Base-by-base conservation (phyloP, 2,329 filamentous ascomycete species). In the Calycina marina region DNA sequence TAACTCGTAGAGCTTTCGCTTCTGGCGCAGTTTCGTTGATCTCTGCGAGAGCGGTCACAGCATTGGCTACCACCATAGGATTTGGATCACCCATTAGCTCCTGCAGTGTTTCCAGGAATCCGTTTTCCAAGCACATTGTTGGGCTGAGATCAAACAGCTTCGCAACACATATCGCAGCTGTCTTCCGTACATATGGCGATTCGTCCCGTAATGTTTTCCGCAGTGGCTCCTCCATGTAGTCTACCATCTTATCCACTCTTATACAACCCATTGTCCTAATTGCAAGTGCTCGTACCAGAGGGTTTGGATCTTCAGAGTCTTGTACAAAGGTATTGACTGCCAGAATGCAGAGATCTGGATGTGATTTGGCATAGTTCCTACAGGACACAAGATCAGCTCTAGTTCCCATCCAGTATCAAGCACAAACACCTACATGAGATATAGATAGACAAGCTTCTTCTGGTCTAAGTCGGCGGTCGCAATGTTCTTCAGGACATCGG, bases 241-340 rank as follows among this genome's bases (percentile, higher is more conserved):
- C 90, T 43, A 96, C 84, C 84, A 98, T 98, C 60, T 98, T 98
- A 47, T 96, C 90, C 35, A 98, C 90, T 35, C 90, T 69, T 49
- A 98, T 96, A 53, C 90, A 96, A 25, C 90, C 90, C 90, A 98
- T 98, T 18, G 90, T 98, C 48, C 90, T 73, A 56, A 98, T 93
- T 34, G 90, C 90, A 31, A 98, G 69, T 31, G 90, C 90, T 65
- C 90, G 70, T 50, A 98, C 84, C 14, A 98, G 70, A 10, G 90
- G 90, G 52, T 98, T 98, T 26, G 90, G 90, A 51, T 98, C 90
- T 70, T 98, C 90, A 11, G 90, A 90, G 56, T 98, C 90, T 67
- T 98, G 90, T 4, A 96, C 90, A 52, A 98, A 98, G 10, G 90
- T 98, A 56, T 98, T 98, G 53, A 98, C 90, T 45, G 90, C 90